A percentile compares a stretch with the other conserved stretches of the same genome.
Evolutionary conservation across 164 flowering plant genomes (phyloP).

Genomic region (Piper betle): DNA sequence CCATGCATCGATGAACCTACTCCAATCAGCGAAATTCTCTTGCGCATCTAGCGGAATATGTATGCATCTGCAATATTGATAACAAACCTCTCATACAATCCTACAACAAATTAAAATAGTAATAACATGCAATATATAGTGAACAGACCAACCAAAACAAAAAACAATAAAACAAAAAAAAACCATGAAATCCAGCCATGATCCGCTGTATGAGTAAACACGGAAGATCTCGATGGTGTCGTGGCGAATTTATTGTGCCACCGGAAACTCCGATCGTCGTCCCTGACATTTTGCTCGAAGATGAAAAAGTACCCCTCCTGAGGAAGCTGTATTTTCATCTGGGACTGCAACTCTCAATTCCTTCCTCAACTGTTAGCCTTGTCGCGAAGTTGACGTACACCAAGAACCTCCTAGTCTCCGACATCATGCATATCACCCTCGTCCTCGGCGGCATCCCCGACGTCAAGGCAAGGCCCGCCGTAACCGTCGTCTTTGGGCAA

Average conservation of each 20-base stretch:
- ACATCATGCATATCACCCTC: constrained; percentile 28
- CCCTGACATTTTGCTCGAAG: neutral
- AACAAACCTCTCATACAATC: too few species aligned
- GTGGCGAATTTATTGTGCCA: constrained; percentile 18
- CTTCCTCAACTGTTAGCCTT: constrained; percentile 53
- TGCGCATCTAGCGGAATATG: too few species aligned
- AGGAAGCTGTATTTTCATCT: neutral
- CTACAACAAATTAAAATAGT: too few species aligned
- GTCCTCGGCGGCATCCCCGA: constrained; percentile 19
- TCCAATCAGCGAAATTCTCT: too few species aligned
- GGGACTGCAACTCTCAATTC: constrained; percentile 12
- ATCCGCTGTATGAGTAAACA: constrained; percentile 54
- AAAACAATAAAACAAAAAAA: neutral
- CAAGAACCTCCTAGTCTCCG: constrained; percentile 41
- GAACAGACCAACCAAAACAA: too few species aligned
- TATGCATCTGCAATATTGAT: too few species aligned
- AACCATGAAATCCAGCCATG: neutral
- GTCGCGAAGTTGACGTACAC: constrained; percentile 48
- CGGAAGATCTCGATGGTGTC: constrained; percentile 69
- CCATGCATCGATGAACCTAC: too few species aligned
- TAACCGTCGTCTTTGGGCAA: constrained; percentile 19
- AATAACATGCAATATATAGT: too few species aligned
- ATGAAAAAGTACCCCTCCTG: neutral
- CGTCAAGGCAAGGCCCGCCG: constrained; percentile 17
- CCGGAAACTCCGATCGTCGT: too few species aligned